Conservation (phyloP, 352 stramenopile genomes). For the Thraustochytrium sp. region DNA sequence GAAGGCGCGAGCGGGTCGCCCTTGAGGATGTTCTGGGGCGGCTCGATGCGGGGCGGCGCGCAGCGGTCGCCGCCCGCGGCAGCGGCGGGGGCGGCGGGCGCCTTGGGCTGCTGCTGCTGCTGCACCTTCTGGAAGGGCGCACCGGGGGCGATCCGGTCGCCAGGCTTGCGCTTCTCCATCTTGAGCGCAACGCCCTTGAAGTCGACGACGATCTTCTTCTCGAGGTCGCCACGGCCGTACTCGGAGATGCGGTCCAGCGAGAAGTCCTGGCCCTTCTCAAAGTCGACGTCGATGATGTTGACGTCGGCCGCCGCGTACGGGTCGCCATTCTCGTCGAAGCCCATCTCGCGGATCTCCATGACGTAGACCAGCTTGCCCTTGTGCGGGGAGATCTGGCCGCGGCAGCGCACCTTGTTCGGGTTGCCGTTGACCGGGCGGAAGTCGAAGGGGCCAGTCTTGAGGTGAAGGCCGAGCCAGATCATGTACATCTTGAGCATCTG, state of each 20-base stretch:
- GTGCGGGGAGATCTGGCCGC: slow-evolving; percentile 37
- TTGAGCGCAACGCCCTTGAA: slow-evolving; percentile 24
- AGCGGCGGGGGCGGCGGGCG: not conserved
- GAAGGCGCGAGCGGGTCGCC: not conserved
- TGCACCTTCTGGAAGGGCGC: no score
- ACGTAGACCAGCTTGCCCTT: slow-evolving; percentile 41
- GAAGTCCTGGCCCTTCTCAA: slow-evolving; percentile 20
- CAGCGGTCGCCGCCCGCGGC: not conserved
- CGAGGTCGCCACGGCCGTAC: slow-evolving; percentile 26
- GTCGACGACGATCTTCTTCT: slow-evolving; percentile 44
- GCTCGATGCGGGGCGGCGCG: not conserved
- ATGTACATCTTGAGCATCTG: slow-evolving; percentile 41
- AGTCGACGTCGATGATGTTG: slow-evolving; percentile 35
- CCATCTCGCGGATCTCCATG: slow-evolving; percentile 38
- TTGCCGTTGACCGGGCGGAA: slow-evolving; percentile 35
- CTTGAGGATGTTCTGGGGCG: slow-evolving; percentile 5
- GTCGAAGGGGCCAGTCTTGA: slow-evolving; percentile 12
- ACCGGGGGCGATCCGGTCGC: not conserved
- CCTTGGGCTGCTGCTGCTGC: no score
- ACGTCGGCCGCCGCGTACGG: slow-evolving; percentile 31
- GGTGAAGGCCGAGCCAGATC: slow-evolving; percentile 27
- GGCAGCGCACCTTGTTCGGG: slow-evolving; percentile 29
- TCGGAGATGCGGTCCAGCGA: not conserved
- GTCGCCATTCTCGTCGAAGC: not conserved
- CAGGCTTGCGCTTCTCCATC: not conserved